A percentile compares a stretch with the other conserved stretches of the same genome.
Evolutionary conservation across 805 yeast species (phyloP).

Genomic region (Candida saitoana): DNA sequence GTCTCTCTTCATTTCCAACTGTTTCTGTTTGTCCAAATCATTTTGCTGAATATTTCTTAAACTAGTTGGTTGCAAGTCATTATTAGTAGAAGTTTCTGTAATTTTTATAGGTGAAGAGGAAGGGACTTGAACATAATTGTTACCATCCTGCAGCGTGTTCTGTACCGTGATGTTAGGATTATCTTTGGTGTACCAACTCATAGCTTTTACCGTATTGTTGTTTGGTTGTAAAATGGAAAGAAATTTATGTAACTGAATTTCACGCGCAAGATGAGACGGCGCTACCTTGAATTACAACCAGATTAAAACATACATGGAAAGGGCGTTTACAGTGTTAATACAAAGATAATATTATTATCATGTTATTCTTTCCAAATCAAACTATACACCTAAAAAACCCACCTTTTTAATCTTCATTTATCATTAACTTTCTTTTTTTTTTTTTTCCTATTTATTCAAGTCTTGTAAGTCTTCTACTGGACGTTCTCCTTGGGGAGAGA

Average conservation of each 20-base stretch:
- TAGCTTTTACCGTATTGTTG: slow-evolving; percentile 1
- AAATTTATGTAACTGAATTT: not conserved
- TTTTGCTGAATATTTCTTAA: slow-evolving; percentile 6
- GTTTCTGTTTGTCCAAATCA: slow-evolving; percentile 21
- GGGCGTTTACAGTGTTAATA: too few species aligned
- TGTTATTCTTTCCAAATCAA: slow-evolving; percentile 1
- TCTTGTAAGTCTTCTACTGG: slow-evolving; percentile 31
- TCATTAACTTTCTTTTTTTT: not conserved
- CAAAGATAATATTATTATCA: too few species aligned
- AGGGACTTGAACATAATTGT: slow-evolving; percentile 35
- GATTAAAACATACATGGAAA: not conserved
- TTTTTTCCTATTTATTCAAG: slow-evolving; percentile 16
- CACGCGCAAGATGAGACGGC: too few species aligned
- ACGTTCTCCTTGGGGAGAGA: slow-evolving; percentile 36
- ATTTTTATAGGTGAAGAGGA: slow-evolving; percentile 36
- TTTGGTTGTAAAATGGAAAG: not conserved
- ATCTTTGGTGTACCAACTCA: slow-evolving; percentile 24
- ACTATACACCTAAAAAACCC: slow-evolving; percentile 1
- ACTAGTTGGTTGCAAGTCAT: slow-evolving; percentile 10
- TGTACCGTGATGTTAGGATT: slow-evolving; percentile 16
- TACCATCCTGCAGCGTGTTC: slow-evolving; percentile 14
- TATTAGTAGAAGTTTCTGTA: slow-evolving; percentile 21
- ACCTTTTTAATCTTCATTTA: not conserved
- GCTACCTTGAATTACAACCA: too few species aligned
- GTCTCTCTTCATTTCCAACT: slow-evolving; percentile 33